Base-by-base conservation (phyloP, 2,329 filamentous ascomycete species). In the Ramichloridium luteum region DNA sequence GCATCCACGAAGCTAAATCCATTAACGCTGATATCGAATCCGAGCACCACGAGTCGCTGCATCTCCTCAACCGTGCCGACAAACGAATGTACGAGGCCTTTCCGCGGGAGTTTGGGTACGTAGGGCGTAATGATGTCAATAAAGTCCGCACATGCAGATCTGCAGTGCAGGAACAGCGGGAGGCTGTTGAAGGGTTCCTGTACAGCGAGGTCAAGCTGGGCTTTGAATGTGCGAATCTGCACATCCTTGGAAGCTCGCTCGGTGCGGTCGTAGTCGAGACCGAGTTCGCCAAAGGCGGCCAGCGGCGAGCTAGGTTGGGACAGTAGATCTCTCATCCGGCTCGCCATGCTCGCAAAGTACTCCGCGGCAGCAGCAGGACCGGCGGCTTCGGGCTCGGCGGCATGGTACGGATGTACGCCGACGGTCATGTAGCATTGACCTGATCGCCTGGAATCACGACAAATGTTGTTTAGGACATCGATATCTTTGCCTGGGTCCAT, bases 381-480 rank as follows among this genome's bases (percentile, higher is more conserved):
- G 31, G 36, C 40, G 1, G 37, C 46, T 5, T 61, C 59, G 1
- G 64, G 57, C 34, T 67, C 62, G 0, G 44, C 44, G 0, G 62
- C 65, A 28, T 70, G 62, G 34, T 70, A 69, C 0, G 65, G 65
- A 35, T 69, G 66, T 3, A 68, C 54, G 1, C 66, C 65, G 6
- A 68, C 51, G 2, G 65, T 68, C 34, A 65, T 47, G 8, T 51
- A 60, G 37, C 62, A 65, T 22, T 48, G 45, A 5, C 39, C 25
- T 13, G 43, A 43, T n/a, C 38, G 32, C n/a, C n/a, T n/a, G n/a
- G n/a, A n/a, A 15, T 26, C 30, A 6, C 34, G 38, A 4, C 48
- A 50, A 8, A 54, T 43, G 3, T 35, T 39, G 5, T 41, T 32
- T 23, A 51, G 50, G 35, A 40, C 31, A 1, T 52, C 52, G 46